Base-by-base conservation (phyloP, 2,329 filamentous ascomycete species). In the Domatiomyces catenatus region DNA sequence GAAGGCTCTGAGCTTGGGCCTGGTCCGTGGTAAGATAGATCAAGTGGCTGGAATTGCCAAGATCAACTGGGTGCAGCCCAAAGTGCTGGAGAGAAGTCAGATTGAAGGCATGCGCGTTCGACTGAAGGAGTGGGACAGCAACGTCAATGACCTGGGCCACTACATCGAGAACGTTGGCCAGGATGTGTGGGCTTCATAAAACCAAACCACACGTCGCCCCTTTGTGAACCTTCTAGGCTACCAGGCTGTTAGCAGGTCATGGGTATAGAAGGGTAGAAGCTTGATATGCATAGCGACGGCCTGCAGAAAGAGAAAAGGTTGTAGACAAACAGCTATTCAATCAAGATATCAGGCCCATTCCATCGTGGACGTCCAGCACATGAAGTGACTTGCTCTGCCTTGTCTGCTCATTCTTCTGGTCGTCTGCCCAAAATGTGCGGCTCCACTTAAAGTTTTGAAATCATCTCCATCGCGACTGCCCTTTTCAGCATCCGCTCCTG, bases 31-130 rank as follows among this genome's bases (percentile, higher is more conserved):
- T 45, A 92, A 85, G 51, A 96, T 98, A 61, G 92, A 98, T 67
- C 90, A 98, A 71, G 92, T 98, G 28, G 87, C 87, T 46, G 83
- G 89, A 68, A 81, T 96, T 59, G 92, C 92, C 44, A 81, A 89
- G 65, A 95, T 98, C 69, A 90, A 90, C 62, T 98, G 92, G 92
- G 92, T 98, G 52, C 92, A 98, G 72, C 92, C 92, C 19, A 96
- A 96, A 77, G 89, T 98, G 28, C 71, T 98, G 59, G 92, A 96
- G 67, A 87, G 89, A 80, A 81, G 80, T 68, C 92, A 96, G 73
- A 94, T 98, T 61, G 86, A 84, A 62, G 86, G 82, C 62, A 95
- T 98, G 90, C 80, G 86, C 62, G 75, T 80, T 63, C 76, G 92
- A 60, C 70, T 98, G 63, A 82, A 84, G 65, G 90, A 98, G 62